phyloP scores from a whole-genome alignment of 495 filamentous ascomycete genomes.

The Penicillium cataractarum region DNA sequence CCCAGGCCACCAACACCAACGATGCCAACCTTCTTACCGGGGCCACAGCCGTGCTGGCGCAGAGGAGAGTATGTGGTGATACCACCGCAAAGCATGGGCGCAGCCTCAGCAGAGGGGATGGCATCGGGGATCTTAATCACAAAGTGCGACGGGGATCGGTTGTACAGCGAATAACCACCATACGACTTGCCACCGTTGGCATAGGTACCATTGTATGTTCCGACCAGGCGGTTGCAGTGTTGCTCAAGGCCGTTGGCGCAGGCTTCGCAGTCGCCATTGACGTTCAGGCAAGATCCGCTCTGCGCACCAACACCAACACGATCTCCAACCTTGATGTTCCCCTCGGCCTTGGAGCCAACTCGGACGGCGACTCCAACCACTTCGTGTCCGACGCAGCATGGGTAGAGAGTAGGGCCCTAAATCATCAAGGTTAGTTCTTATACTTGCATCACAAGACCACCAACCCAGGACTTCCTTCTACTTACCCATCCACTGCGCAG shows the following conservation, averaged over 20 bases:
- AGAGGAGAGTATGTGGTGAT: conserved; percentile 79
- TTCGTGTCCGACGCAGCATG: conserved; percentile 83
- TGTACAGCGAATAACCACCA: conserved; percentile 73
- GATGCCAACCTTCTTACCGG: conserved; percentile 81
- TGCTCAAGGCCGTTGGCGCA: conserved; percentile 65
- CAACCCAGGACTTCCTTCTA: background rate
- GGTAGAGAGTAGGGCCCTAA: conserved; percentile 62
- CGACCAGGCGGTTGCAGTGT: conserved; percentile 66
- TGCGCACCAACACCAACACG: conserved; percentile 89
- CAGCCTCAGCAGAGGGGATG: conserved; percentile 61
- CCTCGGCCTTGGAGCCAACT: conserved; percentile 66
- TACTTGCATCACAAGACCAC: background rate
- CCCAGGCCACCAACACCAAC: conserved; percentile 84
- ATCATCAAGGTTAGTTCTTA: background rate
- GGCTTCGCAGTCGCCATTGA: conserved; percentile 63
- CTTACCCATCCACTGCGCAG: conserved; percentile 72
- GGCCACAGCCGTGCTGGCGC: conserved; percentile 70
- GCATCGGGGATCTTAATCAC: conserved; percentile 77
- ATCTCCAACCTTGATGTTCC: conserved; percentile 74
- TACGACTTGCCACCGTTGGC: conserved; percentile 64
- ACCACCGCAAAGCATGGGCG: conserved; percentile 86
- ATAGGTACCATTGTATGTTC: conserved; percentile 43
- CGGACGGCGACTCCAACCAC: conserved; percentile 77
- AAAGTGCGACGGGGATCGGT: conserved; percentile 72
- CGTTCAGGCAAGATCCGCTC: conserved; percentile 66